Evolutionary conservation across 164 flowering plant species (phyloP).

Genomic region (Stephania japonica): DNA sequence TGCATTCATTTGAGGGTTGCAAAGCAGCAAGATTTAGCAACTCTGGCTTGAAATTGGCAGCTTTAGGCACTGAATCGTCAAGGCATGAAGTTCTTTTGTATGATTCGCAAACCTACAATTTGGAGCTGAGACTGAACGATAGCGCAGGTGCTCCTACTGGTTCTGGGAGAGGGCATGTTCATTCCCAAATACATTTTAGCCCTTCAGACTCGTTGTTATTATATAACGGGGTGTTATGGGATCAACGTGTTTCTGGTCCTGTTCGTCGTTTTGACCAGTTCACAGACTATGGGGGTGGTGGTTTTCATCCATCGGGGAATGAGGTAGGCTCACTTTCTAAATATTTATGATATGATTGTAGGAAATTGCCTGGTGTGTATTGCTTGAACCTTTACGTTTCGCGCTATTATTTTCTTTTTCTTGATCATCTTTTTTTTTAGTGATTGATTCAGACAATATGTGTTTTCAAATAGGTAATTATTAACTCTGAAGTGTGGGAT

Average conservation of each 20-base stretch:
- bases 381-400: neutral
- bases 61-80: slow-evolving; percentile 54
- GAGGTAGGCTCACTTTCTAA: slow-evolving; percentile 52
- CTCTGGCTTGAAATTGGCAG: slow-evolving; percentile 63
- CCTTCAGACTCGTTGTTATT: slow-evolving; percentile 83
- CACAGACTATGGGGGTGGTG: slow-evolving; percentile 96
- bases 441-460: neutral
- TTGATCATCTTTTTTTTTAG: neutral
- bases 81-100: slow-evolving; percentile 69
- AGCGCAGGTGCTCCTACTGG: slow-evolving; percentile 36
- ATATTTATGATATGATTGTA: neutral
- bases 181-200: slow-evolving; percentile 71
- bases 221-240: slow-evolving; percentile 97
- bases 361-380: neutral
- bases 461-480: slow-evolving; percentile 54
- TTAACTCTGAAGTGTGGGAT: slow-evolving; percentile 98
- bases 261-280: slow-evolving; percentile 86
- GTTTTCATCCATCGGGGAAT: slow-evolving; percentile 98
- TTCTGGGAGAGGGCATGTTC: slow-evolving; percentile 48
- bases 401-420: neutral
- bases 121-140: slow-evolving; percentile 58
- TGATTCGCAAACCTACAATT: slow-evolving; percentile 63
- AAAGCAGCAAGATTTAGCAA: slow-evolving; percentile 83
- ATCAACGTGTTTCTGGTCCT: slow-evolving; percentile 58
- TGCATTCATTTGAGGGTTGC: slow-evolving; percentile 71